phyloP scores from a whole-genome alignment of 495 filamentous ascomycete species.

The Penicillium antarcticum region DNA sequence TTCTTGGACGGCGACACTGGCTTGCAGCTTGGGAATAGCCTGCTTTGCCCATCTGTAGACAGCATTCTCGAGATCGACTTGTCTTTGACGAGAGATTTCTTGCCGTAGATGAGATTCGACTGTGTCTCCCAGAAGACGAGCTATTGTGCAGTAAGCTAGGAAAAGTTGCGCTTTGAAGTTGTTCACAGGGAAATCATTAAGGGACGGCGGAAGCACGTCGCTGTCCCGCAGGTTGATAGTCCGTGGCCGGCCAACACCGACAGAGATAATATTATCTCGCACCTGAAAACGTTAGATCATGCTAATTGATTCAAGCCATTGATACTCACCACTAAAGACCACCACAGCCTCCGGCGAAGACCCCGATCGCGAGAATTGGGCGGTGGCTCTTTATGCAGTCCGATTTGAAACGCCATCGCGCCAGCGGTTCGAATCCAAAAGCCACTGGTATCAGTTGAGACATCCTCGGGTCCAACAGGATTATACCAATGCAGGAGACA shows the following conservation, averaged over 20 bases:
- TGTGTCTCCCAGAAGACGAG: constrained; percentile 24
- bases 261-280: constrained; percentile 29
- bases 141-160: constrained; percentile 26
- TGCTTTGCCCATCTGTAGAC: constrained; percentile 30
- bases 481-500: constrained; percentile 31
- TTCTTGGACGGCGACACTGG: constrained; percentile 15
- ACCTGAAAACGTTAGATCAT: constrained; percentile 10
- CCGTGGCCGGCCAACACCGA: constrained; percentile 26
- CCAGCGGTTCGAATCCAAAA: constrained; percentile 31
- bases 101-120: constrained; percentile 24
- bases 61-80: constrained; percentile 25
- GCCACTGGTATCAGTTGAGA: constrained; percentile 28
- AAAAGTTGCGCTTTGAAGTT: constrained; percentile 25
- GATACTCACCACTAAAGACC: constrained; percentile 26
- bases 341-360: constrained; percentile 26
- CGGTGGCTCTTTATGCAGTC: constrained; percentile 26
- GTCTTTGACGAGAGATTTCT: constrained; percentile 25
- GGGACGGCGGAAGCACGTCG: constrained; percentile 29
- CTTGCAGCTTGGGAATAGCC: constrained; percentile 22
- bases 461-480: constrained; percentile 27
- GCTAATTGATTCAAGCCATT: background rate
- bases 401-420: constrained; percentile 30
- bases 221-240: constrained; percentile 29
- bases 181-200: constrained; percentile 22
- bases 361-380: constrained; percentile 21